Base-by-base conservation (phyloP, 1,284 basidiomycete species). In the Ganoderma multipileum region DNA sequence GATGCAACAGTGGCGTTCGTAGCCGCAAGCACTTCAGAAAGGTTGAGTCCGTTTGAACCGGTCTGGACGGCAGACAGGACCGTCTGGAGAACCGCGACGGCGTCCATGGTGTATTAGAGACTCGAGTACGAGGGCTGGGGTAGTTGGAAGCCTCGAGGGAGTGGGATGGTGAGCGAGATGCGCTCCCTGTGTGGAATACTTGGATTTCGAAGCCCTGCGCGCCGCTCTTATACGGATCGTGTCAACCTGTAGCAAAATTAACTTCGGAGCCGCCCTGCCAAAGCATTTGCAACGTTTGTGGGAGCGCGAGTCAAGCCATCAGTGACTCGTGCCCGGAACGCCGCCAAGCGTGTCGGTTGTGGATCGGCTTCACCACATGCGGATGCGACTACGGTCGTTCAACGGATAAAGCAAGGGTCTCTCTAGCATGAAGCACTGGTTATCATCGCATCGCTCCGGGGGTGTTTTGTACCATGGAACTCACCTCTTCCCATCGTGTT, bases 11-110 rank as follows among this genome's bases (percentile, higher is more conserved):
- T 68, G 38, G 57, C 61, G 55, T 72, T 72, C 2, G 60, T 55
- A 28, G 65, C 26, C 26, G 36, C 36, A 33, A 66, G 11, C 9
- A 36, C 33, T 4, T 63, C 65, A 28, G 44, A 26, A 30, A 50
- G 38, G 20, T 64, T 70, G n/a, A 70, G 50, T 41, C 64, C 60
- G 52, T 66, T 54, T n/a, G 71, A 61, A 52, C 68, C 68, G 3
- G 68, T 66, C 30, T 71, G 69, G 39, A 72, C 68, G 39, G 66
- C 71, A 20, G 71, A 64, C 64, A 72, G 70, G 39, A 72, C 71
- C 28, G 67, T 69, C 61, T 72, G 71, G 9, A 72, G 64, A 42
- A 72, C 65, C 8, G 59, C 30, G 33, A 67, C 61, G 3, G 71
- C 68, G 39, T 72, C 71, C 71, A 72, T 72, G 28, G 20, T 42